Evolutionary conservation across 768 basidiomycete genomes (phyloP).

Genomic region (Trametes coccinea): DNA sequence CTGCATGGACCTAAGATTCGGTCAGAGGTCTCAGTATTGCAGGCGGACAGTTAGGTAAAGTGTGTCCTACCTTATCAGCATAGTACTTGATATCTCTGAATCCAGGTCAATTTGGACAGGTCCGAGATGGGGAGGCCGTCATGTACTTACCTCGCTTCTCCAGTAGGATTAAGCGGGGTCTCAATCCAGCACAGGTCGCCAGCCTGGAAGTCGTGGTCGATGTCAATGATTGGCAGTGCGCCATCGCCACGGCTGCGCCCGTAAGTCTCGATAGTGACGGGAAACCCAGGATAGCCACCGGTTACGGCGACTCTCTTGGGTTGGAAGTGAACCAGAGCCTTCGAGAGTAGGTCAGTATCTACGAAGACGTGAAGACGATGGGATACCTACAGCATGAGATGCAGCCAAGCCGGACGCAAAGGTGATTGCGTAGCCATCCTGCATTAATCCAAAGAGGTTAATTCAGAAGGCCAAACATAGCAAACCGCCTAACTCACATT

Average conservation of each 20-base stretch:
- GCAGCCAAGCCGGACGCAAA: slow-evolving; percentile 81
- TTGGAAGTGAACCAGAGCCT: slow-evolving; percentile 67
- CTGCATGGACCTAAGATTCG: slow-evolving; percentile 58
- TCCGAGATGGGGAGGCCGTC: neutral
- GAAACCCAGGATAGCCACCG: slow-evolving; percentile 76
- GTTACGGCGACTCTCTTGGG: slow-evolving; percentile 81
- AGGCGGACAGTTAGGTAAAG: neutral
- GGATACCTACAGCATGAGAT: slow-evolving; percentile 58
- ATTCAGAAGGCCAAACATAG: neutral
- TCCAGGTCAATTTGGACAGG: neutral
- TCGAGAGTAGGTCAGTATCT: neutral
- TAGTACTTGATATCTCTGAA: slow-evolving; percentile 74
- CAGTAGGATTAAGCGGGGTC: slow-evolving; percentile 85
- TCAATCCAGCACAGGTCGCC: slow-evolving; percentile 88
- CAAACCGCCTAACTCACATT: slow-evolving; percentile 41
- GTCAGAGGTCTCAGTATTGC: too few species aligned
- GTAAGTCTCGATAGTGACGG: slow-evolving; percentile 66
- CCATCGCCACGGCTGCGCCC: slow-evolving; percentile 40
- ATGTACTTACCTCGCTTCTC: slow-evolving; percentile 61
- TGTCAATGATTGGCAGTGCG: slow-evolving; percentile 55
- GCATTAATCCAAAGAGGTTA: neutral
- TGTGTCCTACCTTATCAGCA: slow-evolving; percentile 62
- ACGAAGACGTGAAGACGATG: neutral
- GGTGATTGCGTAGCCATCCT: slow-evolving; percentile 74
- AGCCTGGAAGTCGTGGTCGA: slow-evolving; percentile 71